Evolutionary conservation across 2,329 filamentous ascomycete species (phyloP).

Genomic region (Neopestalotiopsis sp.): DNA sequence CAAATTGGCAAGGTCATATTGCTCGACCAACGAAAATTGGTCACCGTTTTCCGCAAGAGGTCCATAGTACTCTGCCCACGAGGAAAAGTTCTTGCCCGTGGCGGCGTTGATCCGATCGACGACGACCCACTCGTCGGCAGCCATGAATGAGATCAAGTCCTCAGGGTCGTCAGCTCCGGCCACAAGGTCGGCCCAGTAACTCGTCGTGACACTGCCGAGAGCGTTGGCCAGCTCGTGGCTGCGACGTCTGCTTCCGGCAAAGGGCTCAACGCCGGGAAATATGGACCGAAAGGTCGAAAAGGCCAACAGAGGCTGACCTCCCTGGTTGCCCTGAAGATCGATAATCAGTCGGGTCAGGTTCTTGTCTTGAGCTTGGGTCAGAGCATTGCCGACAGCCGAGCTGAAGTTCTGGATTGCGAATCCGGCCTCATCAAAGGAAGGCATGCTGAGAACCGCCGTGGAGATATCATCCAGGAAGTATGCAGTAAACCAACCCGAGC

Average conservation of each 20-base stretch:
- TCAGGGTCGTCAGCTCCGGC: slow-evolving; percentile 14
- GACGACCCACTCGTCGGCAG: slow-evolving; percentile 30
- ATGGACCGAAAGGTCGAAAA: slow-evolving; percentile 28
- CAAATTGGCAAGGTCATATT: slow-evolving; percentile 24
- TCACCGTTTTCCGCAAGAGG: slow-evolving; percentile 23
- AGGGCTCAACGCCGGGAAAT: slow-evolving; percentile 28
- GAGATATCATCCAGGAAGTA: slow-evolving; percentile 30
- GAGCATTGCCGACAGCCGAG: slow-evolving; percentile 36
- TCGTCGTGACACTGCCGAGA: slow-evolving; percentile 24
- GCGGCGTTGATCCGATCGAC: slow-evolving; percentile 28
- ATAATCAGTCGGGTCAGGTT: slow-evolving; percentile 27
- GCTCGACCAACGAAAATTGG: slow-evolving; percentile 25
- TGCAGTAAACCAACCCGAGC: slow-evolving; percentile 25
- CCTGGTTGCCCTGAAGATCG: slow-evolving; percentile 30
- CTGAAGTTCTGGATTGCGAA: slow-evolving; percentile 37
- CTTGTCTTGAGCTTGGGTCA: slow-evolving; percentile 13
- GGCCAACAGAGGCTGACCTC: slow-evolving; percentile 26
- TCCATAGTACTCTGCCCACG: slow-evolving; percentile 29
- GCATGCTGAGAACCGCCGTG: slow-evolving; percentile 45
- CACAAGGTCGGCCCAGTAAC: slow-evolving; percentile 18
- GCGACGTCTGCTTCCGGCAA: slow-evolving; percentile 27
- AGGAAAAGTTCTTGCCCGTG: slow-evolving; percentile 26
- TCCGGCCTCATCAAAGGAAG: slow-evolving; percentile 39
- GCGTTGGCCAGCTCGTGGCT: slow-evolving; percentile 26
- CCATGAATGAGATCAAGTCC: slow-evolving; percentile 10